Evolutionary conservation across 2,329 filamentous ascomycete genomes (phyloP).

Genomic region (Botrytis aclada): DNA sequence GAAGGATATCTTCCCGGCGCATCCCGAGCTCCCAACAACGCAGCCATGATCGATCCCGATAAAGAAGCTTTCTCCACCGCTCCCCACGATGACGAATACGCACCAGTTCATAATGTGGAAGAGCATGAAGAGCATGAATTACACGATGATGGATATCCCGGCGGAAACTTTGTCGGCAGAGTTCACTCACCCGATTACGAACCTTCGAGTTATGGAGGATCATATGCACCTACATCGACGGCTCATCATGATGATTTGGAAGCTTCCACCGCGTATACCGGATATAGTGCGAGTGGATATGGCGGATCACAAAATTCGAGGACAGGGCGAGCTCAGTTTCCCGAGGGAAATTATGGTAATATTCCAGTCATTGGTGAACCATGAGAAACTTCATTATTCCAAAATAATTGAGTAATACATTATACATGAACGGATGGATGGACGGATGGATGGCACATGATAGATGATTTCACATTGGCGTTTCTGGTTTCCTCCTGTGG

Average conservation of each 20-base stretch:
- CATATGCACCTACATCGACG: constrained; percentile 31
- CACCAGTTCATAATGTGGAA: constrained; percentile 52
- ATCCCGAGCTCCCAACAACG: constrained; percentile 34
- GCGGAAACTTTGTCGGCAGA: background rate
- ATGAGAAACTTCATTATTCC: background rate
- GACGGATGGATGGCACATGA: constrained; percentile 5
- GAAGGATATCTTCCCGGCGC: constrained; percentile 58
- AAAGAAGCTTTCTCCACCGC: constrained; percentile 67
- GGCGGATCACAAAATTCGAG: constrained; percentile 15
- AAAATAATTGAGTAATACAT: background rate
- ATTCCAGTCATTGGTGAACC: constrained; percentile 18
- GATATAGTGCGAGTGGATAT: constrained; percentile 43
- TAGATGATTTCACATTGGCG: constrained; percentile 14
- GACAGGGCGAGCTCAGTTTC: constrained; percentile 46
- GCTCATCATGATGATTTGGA: constrained; percentile 41
- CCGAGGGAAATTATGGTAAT: constrained; percentile 54
- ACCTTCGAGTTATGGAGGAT: constrained; percentile 25
- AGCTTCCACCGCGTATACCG: constrained; percentile 40
- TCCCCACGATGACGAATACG: constrained; percentile 65
- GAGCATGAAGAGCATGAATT: constrained; percentile 33
- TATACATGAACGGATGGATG: background rate
- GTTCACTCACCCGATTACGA: constrained; percentile 20
- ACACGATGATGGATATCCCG: constrained; percentile 21
- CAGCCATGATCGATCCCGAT: constrained; percentile 60
- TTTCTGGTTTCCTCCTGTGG: constrained; percentile 2